Conservation (phyloP, 2,329 filamentous ascomycete species). For the Aspergillus aculeatinus region DNA sequence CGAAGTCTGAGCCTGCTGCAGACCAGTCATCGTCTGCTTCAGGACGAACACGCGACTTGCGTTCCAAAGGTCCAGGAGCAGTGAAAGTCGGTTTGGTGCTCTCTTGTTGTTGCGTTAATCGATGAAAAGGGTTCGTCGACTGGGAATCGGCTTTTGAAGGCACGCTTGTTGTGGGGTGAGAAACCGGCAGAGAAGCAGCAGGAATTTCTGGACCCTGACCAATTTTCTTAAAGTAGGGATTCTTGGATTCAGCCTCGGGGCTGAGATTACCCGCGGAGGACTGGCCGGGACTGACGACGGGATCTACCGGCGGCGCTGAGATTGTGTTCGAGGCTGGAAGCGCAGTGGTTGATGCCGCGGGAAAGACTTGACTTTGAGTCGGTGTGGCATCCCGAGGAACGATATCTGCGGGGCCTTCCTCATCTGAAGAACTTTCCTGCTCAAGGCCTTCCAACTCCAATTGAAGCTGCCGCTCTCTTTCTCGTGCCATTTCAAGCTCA, state of each 20-base stretch:
- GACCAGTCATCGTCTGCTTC: conserved; percentile 77
- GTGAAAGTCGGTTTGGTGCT: conserved; percentile 52
- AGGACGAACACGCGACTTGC: conserved; percentile 56
- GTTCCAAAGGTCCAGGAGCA: conserved; percentile 48
- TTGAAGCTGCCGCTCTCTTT: conserved; percentile 86
- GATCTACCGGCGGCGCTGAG: conserved; percentile 45
- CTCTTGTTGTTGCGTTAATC: conserved; percentile 68
- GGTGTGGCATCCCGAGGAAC: conserved; percentile 62
- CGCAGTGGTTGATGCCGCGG: conserved; percentile 32
- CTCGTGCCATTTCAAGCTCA: conserved; percentile 86
- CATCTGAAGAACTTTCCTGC: conserved; percentile 75
- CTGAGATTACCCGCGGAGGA: conserved; percentile 54
- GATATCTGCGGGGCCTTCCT: conserved; percentile 72
- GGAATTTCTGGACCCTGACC: conserved; percentile 64
- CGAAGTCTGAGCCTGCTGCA: conserved; percentile 72
- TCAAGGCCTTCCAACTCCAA: conserved; percentile 78
- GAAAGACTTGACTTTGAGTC: conserved; percentile 56
- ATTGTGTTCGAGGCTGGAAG: conserved; percentile 24
- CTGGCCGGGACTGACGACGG: conserved; percentile 51
- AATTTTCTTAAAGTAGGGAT: conserved; percentile 92
- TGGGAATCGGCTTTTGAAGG: conserved; percentile 50
- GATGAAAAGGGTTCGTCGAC: conserved; percentile 96
- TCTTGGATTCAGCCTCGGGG: conserved; percentile 76
- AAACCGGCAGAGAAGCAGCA: conserved; percentile 45
- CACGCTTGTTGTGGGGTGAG: conserved; percentile 35